phyloP scores from a whole-genome alignment of 2,329 filamentous ascomycete genomes.

The Fusarium equiseti region DNA sequence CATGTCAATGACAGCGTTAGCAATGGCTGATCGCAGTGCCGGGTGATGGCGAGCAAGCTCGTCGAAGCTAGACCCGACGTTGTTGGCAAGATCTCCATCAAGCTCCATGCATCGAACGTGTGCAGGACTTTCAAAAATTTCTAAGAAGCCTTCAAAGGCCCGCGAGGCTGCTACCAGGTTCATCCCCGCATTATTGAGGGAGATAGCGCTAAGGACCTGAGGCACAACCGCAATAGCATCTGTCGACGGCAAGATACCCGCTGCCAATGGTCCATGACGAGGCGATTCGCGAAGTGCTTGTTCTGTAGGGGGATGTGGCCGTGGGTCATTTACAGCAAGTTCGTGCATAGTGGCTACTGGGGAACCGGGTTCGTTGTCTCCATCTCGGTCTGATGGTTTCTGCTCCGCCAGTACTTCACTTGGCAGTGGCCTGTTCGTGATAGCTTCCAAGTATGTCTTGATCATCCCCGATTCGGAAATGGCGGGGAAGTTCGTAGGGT shows the following conservation, averaged over 20 bases:
- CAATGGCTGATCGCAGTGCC: slow-evolving; percentile 80
- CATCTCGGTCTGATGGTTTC: slow-evolving; percentile 49
- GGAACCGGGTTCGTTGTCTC: slow-evolving; percentile 53
- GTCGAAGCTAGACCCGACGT: slow-evolving; percentile 88
- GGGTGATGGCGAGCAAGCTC: slow-evolving; percentile 96
- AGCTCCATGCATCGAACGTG: slow-evolving; percentile 87
- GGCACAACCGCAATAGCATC: slow-evolving; percentile 92
- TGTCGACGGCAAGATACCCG: slow-evolving; percentile 84
- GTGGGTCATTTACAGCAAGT: slow-evolving; percentile 52
- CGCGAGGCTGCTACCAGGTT: slow-evolving; percentile 86
- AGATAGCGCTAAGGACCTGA: slow-evolving; percentile 91
- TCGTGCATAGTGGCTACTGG: slow-evolving; percentile 57
- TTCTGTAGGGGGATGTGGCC: slow-evolving; percentile 65
- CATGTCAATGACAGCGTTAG: slow-evolving; percentile 90
- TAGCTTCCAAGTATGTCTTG: slow-evolving; percentile 84
- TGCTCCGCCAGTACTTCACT: slow-evolving; percentile 47
- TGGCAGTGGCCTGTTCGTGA: slow-evolving; percentile 69
- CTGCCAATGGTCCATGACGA: slow-evolving; percentile 63
- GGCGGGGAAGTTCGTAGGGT: slow-evolving; percentile 95
- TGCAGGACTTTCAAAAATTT: slow-evolving; percentile 93
- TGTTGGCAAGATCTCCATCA: slow-evolving; percentile 76
- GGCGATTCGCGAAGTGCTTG: slow-evolving; percentile 62
- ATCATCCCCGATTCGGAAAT: slow-evolving; percentile 95
- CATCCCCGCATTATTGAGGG: slow-evolving; percentile 87
- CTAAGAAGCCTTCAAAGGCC: slow-evolving; percentile 87